These are phyloP conservation scores for Tetragonia tetragonoides DNA, from an alignment of 148 eudicot species.

Conservation along the genomic window DNA sequence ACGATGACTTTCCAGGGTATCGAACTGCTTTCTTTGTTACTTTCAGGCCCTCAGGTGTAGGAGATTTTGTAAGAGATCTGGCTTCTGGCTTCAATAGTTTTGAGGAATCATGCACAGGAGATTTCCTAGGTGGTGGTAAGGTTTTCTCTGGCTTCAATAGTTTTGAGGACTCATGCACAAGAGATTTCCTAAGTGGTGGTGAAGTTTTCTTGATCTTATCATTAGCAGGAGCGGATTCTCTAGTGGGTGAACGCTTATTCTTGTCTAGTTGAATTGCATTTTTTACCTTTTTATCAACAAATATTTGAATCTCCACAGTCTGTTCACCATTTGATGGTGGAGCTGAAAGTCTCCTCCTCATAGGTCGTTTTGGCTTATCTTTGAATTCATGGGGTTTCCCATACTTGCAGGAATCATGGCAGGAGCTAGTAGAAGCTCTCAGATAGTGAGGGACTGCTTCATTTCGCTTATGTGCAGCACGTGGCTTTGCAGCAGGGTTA, in stretches of 20 bases:
- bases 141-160: too few relatives aligned
- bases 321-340: constrained; percentile 25
- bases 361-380: constrained; percentile 32
- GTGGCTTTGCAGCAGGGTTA: constrained; percentile 31
- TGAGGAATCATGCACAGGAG: background rate
- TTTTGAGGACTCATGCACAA: constrained; percentile 6
- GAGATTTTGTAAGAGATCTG: constrained; percentile 14
- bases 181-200: constrained; percentile 20
- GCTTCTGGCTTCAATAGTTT: constrained; percentile 15
- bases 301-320: constrained; percentile 25
- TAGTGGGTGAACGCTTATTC: constrained; percentile 25
- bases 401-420: constrained; percentile 81
- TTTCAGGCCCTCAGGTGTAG: constrained; percentile 19
- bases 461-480: constrained; percentile 23
- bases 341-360: constrained; percentile 32
- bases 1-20: constrained; percentile 18
- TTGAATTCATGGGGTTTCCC: constrained; percentile 47
- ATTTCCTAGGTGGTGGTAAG: too few relatives aligned
- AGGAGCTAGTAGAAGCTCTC: constrained; percentile 82
- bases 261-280: constrained; percentile 26
- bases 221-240: constrained; percentile 9
- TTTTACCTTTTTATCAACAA: constrained; percentile 37
- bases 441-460: constrained; percentile 56
- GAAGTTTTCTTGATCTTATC: constrained; percentile 3
- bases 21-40: constrained; percentile 17